These are phyloP conservation scores for Annulohypoxylon bovei DNA, from an alignment of 495 filamentous ascomycete genomes.

Conservation along the genomic window DNA sequence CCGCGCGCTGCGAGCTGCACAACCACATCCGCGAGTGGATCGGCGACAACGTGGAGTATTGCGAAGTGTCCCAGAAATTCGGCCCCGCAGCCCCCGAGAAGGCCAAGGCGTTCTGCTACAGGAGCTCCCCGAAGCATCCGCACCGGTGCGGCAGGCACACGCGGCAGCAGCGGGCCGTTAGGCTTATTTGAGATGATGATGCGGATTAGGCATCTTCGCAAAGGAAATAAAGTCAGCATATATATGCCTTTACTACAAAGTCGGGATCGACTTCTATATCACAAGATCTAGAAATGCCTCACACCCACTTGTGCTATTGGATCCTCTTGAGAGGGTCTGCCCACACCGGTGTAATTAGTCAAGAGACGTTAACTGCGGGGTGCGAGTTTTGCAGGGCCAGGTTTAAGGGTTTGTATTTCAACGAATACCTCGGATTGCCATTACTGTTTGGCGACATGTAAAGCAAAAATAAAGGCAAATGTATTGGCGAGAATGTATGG, in stretches of 20 bases:
- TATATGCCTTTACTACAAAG: neutral
- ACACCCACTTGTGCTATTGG: conserved; percentile 10
- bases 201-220: neutral
- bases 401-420: conserved; percentile 3
- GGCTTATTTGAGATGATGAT: conserved; percentile 28
- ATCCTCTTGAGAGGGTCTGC: neutral
- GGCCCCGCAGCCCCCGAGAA: conserved; percentile 51
- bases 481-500: conserved; percentile 10
- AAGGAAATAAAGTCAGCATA: neutral
- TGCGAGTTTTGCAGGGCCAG: conserved; percentile 15
- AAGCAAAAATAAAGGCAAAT: neutral
- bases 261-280: conserved; percentile 1
- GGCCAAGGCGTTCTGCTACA: conserved; percentile 57
- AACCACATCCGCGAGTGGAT: conserved; percentile 64
- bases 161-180: conserved; percentile 40
- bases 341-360: conserved; percentile 9
- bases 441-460: conserved; percentile 17
- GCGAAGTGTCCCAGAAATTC: conserved; percentile 61
- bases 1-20: conserved; percentile 63
- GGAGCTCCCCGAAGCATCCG: conserved; percentile 58
- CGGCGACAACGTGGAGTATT: conserved; percentile 59
- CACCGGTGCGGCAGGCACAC: conserved; percentile 61
- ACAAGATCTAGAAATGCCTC: conserved; percentile 13
- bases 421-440: conserved; percentile 18
- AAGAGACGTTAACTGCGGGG: conserved; percentile 10